Conservation (phyloP, 805 yeast species). For the Tetrapisispora fleetii region DNA sequence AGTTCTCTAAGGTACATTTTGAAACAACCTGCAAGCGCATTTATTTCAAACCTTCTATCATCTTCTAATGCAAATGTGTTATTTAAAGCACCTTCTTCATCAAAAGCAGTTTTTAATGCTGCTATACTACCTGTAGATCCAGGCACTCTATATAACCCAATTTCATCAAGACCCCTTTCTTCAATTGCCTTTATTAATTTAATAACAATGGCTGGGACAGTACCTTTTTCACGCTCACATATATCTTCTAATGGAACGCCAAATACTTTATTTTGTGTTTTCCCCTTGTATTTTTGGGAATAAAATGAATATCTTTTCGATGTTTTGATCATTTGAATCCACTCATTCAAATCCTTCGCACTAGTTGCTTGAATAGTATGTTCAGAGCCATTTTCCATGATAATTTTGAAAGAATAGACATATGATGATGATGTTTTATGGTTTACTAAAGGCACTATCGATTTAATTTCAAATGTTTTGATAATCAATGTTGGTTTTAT, state of each 20-base stretch:
- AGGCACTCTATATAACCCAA: slow-evolving; percentile 75
- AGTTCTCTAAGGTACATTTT: slow-evolving; percentile 75
- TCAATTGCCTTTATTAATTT: slow-evolving; percentile 69
- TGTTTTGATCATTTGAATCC: slow-evolving; percentile 45
- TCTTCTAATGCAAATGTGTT: slow-evolving; percentile 38
- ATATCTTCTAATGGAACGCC: slow-evolving; percentile 77
- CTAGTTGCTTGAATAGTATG: slow-evolving; percentile 56
- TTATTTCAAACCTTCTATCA: slow-evolving; percentile 64
- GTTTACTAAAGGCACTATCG: slow-evolving; percentile 31
- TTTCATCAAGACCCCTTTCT: slow-evolving; percentile 77
- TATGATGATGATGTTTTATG: slow-evolving; percentile 20
- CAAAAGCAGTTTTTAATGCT: slow-evolving; percentile 43
- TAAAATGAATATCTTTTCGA: slow-evolving; percentile 35
- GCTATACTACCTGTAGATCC: slow-evolving; percentile 53
- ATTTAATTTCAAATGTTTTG: slow-evolving; percentile 36
- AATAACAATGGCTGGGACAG: slow-evolving; percentile 57
- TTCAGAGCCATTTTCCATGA: slow-evolving; percentile 41
- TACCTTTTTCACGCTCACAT: slow-evolving; percentile 58
- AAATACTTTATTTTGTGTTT: slow-evolving; percentile 49
- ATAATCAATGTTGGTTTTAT: slow-evolving; percentile 40
- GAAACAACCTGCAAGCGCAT: slow-evolving; percentile 81
- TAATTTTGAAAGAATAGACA: slow-evolving; percentile 31
- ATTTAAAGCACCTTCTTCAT: slow-evolving; percentile 36
- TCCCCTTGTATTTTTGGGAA: slow-evolving; percentile 32
- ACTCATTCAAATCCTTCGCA: slow-evolving; percentile 56